Conservation (phyloP, 441 rosid genomes). For the Rhodomyrtus psidioides region DNA sequence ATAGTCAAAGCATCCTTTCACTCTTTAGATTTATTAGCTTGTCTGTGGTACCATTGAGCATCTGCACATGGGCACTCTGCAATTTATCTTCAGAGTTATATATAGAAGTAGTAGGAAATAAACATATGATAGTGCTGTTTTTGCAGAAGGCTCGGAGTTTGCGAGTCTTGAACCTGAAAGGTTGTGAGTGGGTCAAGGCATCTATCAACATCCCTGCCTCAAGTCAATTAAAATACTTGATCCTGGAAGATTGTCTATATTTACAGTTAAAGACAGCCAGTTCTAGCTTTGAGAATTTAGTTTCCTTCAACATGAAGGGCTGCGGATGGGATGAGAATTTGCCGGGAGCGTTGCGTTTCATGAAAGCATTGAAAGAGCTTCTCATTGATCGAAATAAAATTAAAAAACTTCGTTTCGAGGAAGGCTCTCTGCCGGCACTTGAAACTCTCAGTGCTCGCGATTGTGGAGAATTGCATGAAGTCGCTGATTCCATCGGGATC, state of each 20-base stretch:
- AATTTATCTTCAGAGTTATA: neutral
- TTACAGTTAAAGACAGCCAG: no score
- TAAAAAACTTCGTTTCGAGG: neutral
- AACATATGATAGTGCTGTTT: neutral
- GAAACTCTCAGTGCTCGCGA: neutral
- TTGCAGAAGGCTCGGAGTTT: neutral
- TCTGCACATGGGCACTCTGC: no score
- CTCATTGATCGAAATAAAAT: neutral
- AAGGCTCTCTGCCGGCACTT: neutral
- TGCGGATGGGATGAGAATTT: fast-evolving
- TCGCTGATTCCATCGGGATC: neutral
- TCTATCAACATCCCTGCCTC: neutral
- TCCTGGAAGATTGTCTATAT: neutral
- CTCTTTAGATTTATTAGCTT: no score
- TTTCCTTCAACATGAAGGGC: neutral
- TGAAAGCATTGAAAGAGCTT: neutral
- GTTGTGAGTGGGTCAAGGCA: fast-evolving
- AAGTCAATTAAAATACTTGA: fast-evolving
- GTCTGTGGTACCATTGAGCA: no score
- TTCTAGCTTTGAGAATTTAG: neutral
- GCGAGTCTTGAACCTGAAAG: neutral
- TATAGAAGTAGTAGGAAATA: neutral
- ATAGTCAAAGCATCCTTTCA: no score
- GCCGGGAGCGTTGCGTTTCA: neutral
- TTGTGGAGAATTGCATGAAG: neutral